These are phyloP conservation scores for Phallus indusiatus DNA, from an alignment of 768 basidiomycete genomes.

Conservation along the genomic window DNA sequence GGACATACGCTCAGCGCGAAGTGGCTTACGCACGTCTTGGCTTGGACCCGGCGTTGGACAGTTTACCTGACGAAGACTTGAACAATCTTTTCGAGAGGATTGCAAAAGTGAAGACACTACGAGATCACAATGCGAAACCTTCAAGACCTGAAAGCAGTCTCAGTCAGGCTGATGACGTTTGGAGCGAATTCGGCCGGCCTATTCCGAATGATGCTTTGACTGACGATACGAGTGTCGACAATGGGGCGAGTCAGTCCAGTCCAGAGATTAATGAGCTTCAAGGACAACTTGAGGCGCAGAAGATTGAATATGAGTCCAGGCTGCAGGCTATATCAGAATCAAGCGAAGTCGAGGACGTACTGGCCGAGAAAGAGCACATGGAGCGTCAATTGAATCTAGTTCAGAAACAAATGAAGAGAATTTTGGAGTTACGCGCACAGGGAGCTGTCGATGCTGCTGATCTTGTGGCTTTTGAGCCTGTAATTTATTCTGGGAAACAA, in stretches of 20 bases:
- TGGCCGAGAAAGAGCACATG: constrained; percentile 89
- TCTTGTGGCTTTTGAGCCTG: constrained; percentile 61
- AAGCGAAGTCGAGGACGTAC: constrained; percentile 74
- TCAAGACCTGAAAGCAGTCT: constrained; percentile 86
- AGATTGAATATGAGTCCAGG: constrained; percentile 47
- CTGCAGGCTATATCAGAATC: constrained; percentile 40
- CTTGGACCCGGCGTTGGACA: constrained; percentile 82
- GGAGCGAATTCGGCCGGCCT: constrained; percentile 83
- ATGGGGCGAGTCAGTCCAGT: constrained; percentile 43
- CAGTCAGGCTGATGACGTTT: constrained; percentile 77
- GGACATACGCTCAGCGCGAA: constrained; percentile 95
- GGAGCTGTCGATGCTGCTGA: constrained; percentile 60
- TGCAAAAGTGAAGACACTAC: constrained; percentile 81
- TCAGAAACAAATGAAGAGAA: constrained; percentile 70
- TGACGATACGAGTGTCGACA: constrained; percentile 81
- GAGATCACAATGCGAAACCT: constrained; percentile 61
- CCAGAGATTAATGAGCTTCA: constrained; percentile 72
- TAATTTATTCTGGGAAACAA: constrained; percentile 75
- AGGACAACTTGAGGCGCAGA: constrained; percentile 48
- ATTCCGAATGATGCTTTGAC: constrained; percentile 70
- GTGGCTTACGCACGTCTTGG: constrained; percentile 83
- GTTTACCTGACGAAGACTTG: constrained; percentile 88
- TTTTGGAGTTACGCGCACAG: constrained; percentile 64
- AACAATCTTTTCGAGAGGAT: constrained; percentile 93
- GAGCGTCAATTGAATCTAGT: constrained; percentile 78